Base-by-base conservation (phyloP, 805 yeast genomes). In the Kluyveromyces starmeri region DNA sequence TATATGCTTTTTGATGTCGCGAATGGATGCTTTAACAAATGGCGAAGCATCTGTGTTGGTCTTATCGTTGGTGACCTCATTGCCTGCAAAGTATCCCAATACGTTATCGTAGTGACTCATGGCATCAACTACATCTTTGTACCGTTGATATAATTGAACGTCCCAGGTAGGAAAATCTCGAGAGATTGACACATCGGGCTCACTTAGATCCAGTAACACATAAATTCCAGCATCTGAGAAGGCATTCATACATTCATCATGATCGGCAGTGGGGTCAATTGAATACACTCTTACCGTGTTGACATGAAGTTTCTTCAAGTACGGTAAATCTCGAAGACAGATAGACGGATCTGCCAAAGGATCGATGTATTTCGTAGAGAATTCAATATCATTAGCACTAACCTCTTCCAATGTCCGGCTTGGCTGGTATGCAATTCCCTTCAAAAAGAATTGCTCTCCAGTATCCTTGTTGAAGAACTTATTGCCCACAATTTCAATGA, bases 11-110 rank as follows among this genome's bases (percentile, higher is more conserved):
- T 83, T 88, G 53, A 73, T 71, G 58, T 89, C 98, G 61, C 98
- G 79, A 42, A 92, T 71, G 12, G 97, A 95, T 20, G 97, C 96
- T 69, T 89, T 92, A 38, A 92, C 95, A 60, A 78, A 89, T 2
- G 96, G 85, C 19, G 96, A 86, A 20, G 96, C 83, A 47, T 76
- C 79, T 10, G 96, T 83, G 61, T 84, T 88, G 32, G 85, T 64
- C 28, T 61, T 63, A 53, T 83, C 85, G 61, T 88, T 89, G 40
- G 89, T 75, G 35, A 92, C 97, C 70, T 89, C 98, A 62, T 92
- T 92, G 42, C 97, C 98, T 19, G 97, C 97, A 62, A 89, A 88
- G 71, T 84, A 88, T 2, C 97, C 98, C 43, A 89, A 68, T 13
- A 84, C 73, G 61, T 89, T 89, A 31, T 78, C 62, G 63, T 88